Evolutionary conservation across 331 rosid species (phyloP), one percentile per base, ranked within the genome.

Genomic region (Pyrus hybrid): DNA sequence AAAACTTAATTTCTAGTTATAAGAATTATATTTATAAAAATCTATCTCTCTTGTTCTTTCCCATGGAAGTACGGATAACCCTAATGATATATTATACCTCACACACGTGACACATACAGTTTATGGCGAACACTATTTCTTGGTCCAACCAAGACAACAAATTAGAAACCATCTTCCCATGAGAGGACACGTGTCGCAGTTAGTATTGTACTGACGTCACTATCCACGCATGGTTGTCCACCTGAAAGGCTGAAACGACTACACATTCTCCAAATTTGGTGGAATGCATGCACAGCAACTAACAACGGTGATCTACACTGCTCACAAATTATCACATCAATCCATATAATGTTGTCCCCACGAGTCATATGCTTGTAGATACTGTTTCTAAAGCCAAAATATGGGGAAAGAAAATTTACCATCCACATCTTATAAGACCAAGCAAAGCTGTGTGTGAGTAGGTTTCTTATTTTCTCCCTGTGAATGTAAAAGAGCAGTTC

Each of bases 81-180:
- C 18, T 43, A 70, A 80, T 63, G 53, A 80, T 77, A 33, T 18
- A 9, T 20, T 65, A 17, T 47, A 65, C 51, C 33, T 45, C 14
- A 72, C 79, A 21, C 80, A 7, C 74, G 13, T 37, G 45, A 37
- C 45, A 37, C 45, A 29, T 18, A 5, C 74, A 73, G 37, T 72
- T 73, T 60, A 74, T 80, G 85, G 49, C 20, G 29, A 63, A 10
- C 23, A 66, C 84, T 68, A 30, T 74, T 77, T 9, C 22, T 26
- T 30, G 60, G 75, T 81, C 84, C 77, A 74, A 37, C 13, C 45
- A 0, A 37, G 13, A 37, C 45, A 10, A 37, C 45, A 10, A 37
- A 37, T 37, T 10, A 3, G 4, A 37, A 37, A 37, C 45, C 45
- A 0, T 37, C 45, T 37, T 37, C 45, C 5, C 45, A 37, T 37